Evolutionary conservation across 495 filamentous ascomycete genomes (phyloP).

Genomic region (Aspergillus coremiiformis): DNA sequence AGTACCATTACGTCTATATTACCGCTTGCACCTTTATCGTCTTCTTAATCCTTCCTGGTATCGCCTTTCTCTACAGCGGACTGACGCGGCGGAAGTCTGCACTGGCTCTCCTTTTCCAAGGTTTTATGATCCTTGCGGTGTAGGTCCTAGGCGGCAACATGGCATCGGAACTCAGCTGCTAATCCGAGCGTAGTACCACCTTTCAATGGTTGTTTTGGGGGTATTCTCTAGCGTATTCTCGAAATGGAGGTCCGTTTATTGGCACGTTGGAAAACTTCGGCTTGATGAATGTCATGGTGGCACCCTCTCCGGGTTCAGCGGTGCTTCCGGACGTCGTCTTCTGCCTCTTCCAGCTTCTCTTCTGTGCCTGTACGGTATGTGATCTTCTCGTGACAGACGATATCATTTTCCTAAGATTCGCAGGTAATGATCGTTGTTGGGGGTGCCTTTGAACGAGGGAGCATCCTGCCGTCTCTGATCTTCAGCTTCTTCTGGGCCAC

Average conservation of each 20-base stretch:
- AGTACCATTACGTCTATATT: conserved; percentile 48
- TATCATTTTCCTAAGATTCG: conserved; percentile 1
- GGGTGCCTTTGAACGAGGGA: conserved; percentile 48
- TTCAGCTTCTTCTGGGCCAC: conserved; percentile 55
- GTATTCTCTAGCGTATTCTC: conserved; percentile 47
- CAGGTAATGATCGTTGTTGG: conserved; percentile 46
- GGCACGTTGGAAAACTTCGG: conserved; percentile 49
- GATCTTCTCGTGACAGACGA: not conserved
- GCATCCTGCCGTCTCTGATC: conserved; percentile 47
- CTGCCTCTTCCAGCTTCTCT: conserved; percentile 51
- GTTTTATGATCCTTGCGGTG: conserved; percentile 45
- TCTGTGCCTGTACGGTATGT: conserved; percentile 48
- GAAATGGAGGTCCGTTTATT: conserved; percentile 46
- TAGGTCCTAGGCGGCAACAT: conserved; percentile 13
- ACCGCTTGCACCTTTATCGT: conserved; percentile 46
- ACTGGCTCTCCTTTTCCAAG: conserved; percentile 50
- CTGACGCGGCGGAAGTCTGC: conserved; percentile 52
- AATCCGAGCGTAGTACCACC: conserved; percentile 23
- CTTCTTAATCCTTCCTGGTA: conserved; percentile 54
- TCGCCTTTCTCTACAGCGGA: conserved; percentile 52
- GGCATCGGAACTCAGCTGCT: not conserved
- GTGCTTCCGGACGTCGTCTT: conserved; percentile 51
- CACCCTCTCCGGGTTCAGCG: conserved; percentile 41
- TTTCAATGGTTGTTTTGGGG: conserved; percentile 56
- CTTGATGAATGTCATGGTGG: conserved; percentile 42